Evolutionary conservation across 2,329 filamentous ascomycete species (phyloP).

Genomic region (Plenodomus biglobosus): DNA sequence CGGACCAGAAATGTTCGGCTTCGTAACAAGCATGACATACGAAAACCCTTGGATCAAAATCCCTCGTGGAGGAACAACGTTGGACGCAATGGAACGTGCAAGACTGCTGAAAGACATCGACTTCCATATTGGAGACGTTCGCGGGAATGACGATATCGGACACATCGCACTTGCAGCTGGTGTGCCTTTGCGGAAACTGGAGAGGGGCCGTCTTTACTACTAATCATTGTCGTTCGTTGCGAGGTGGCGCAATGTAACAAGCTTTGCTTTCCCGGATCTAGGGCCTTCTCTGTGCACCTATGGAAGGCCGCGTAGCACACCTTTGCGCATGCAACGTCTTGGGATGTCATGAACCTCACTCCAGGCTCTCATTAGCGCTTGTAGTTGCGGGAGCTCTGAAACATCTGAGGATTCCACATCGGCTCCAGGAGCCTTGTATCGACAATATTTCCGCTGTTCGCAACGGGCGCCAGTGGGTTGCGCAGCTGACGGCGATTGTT

Average conservation of each 20-base stretch:
- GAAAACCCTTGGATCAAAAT: constrained; percentile 37
- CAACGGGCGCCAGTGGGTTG: background rate
- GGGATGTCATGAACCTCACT: background rate
- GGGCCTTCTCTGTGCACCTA: background rate
- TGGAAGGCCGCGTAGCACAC: background rate
- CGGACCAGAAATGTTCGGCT: constrained; percentile 41
- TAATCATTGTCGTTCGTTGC: constrained; percentile 13
- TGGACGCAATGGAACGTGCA: constrained; percentile 40
- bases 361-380: background rate
- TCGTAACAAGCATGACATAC: constrained; percentile 43
- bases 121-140: constrained; percentile 37
- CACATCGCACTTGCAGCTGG: constrained; percentile 43
- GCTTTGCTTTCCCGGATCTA: background rate
- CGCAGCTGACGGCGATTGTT: too few species aligned
- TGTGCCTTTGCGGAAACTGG: constrained; percentile 28
- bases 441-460: too few species aligned
- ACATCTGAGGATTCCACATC: constrained; percentile 4
- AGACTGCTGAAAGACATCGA: constrained; percentile 36
- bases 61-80: constrained; percentile 30
- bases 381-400: constrained; percentile 2
- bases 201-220: constrained; percentile 30
- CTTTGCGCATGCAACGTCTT: background rate
- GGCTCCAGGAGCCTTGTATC: background rate
- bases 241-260: constrained; percentile 13
- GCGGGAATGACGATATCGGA: constrained; percentile 30